These are phyloP conservation scores for Panus rudis DNA, from an alignment of 768 basidiomycete species.

Conservation along the genomic window DNA sequence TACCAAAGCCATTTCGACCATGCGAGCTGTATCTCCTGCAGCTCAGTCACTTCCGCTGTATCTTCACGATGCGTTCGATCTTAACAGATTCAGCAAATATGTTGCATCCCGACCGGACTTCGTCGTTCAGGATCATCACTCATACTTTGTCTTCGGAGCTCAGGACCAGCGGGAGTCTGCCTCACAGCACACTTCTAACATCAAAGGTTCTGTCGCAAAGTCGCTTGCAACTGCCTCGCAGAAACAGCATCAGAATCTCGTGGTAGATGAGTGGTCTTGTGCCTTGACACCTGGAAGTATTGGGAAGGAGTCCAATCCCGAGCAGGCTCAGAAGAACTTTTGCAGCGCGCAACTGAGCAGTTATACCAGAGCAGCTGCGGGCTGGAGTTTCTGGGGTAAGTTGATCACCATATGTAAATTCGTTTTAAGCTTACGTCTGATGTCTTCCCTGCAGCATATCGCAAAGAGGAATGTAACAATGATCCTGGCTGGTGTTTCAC, in stretches of 20 bases:
- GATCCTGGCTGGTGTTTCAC: conserved; percentile 70
- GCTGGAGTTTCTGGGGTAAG: conserved; percentile 70
- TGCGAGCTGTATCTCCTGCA: conserved; percentile 35
- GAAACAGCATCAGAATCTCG: conserved; percentile 33
- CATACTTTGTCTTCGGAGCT: conserved; percentile 61
- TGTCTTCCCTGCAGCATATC: conserved; percentile 36
- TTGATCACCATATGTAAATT: no score
- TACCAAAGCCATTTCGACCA: conserved; percentile 39
- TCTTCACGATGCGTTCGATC: conserved; percentile 63
- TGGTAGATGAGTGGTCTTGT: conserved; percentile 49
- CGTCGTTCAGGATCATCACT: conserved; percentile 68
- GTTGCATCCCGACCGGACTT: conserved; percentile 49
- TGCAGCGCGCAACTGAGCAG: conserved; percentile 52
- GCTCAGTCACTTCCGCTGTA: conserved; percentile 49
- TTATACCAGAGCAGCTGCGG: conserved; percentile 49
- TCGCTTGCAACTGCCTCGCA: conserved; percentile 23
- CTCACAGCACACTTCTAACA: conserved; percentile 33
- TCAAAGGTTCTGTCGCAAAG: conserved; percentile 22
- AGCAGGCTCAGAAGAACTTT: conserved; percentile 40
- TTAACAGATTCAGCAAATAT: conserved; percentile 41
- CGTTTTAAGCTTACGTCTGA: conserved; percentile 1
- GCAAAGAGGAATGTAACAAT: conserved; percentile 50
- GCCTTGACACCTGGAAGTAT: conserved; percentile 44
- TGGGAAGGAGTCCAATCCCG: conserved; percentile 36
- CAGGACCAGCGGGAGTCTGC: conserved; percentile 42